Conservation (phyloP, 2,329 filamentous ascomycete genomes). For the Coniochaeta pulveracea region DNA sequence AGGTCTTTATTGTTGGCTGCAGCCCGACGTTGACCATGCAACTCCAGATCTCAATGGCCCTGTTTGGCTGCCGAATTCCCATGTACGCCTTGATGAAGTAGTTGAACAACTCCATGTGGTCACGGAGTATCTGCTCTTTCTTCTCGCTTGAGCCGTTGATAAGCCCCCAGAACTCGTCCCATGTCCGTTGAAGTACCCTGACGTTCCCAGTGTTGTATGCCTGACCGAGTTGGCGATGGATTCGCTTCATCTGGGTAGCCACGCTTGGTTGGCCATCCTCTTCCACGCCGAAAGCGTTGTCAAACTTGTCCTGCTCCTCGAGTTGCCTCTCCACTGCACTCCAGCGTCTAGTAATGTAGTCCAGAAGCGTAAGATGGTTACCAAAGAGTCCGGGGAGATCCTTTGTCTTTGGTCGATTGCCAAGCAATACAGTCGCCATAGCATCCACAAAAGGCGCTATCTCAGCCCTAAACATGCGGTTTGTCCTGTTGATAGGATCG, state of each 20-base stretch:
- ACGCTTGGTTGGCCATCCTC: background rate
- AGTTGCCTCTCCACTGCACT: constrained; percentile 6
- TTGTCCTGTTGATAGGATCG: constrained; percentile 15
- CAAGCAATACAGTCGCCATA: constrained; percentile 11
- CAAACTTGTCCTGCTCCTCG: background rate
- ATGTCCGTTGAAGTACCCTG: constrained; percentile 13
- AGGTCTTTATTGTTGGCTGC: constrained; percentile 51
- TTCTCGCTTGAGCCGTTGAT: constrained; percentile 10
- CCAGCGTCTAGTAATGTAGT: constrained; percentile 11
- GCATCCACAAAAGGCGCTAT: constrained; percentile 13
- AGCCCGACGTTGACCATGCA: constrained; percentile 36
- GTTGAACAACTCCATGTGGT: constrained; percentile 16
- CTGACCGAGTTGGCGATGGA: constrained; percentile 15
- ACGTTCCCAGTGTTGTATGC: constrained; percentile 17
- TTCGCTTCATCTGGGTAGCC: background rate
- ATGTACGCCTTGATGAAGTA: constrained; percentile 23
- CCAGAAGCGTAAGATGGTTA: constrained; percentile 9
- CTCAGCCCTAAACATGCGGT: constrained; percentile 8
- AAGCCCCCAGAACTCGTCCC: constrained; percentile 18
- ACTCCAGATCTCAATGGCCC: constrained; percentile 23
- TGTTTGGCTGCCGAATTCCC: constrained; percentile 16
- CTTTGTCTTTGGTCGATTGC: constrained; percentile 2
- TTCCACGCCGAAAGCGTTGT: background rate
- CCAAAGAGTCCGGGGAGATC: constrained; percentile 11
- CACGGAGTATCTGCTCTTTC: constrained; percentile 8